A percentile compares a stretch with the other conserved stretches of the same genome.
Evolutionary conservation across 805 yeast species (phyloP).

Genomic region (Kurtzmaniella fragi): DNA sequence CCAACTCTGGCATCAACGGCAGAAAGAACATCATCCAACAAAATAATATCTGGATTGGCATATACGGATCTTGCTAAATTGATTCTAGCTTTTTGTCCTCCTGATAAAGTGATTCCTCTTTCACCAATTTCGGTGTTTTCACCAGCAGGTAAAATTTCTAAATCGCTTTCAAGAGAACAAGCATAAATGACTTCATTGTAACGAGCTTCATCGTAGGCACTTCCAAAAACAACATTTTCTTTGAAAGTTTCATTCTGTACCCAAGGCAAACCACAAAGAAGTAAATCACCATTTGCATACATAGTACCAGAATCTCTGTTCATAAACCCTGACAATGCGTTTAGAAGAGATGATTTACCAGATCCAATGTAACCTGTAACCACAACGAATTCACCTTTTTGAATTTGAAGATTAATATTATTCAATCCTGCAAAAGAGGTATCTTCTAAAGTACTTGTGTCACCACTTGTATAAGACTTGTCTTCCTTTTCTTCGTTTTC

Average conservation of each 20-base stretch:
- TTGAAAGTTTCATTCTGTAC: slow-evolving; percentile 74
- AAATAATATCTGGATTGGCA: slow-evolving; percentile 57
- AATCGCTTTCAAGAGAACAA: slow-evolving; percentile 64
- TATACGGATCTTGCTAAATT: slow-evolving; percentile 78
- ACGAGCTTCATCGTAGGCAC: slow-evolving; percentile 42
- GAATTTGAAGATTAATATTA: slow-evolving; percentile 48
- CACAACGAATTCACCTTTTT: slow-evolving; percentile 66
- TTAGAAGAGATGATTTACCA: slow-evolving; percentile 72
- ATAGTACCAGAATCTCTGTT: slow-evolving; percentile 48
- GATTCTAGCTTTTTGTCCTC: slow-evolving; percentile 84
- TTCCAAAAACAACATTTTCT: slow-evolving; percentile 71
- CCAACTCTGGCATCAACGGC: slow-evolving; percentile 89
- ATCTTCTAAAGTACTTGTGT: slow-evolving; percentile 2
- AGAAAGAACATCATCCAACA: slow-evolving; percentile 75
- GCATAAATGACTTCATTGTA: slow-evolving; percentile 55
- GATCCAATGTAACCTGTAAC: slow-evolving; percentile 79
- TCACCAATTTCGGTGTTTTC: slow-evolving; percentile 81
- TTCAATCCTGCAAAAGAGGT: slow-evolving; percentile 40
- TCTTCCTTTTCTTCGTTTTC: slow-evolving; percentile 14
- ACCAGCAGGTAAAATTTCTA: slow-evolving; percentile 65
- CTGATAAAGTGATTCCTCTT: slow-evolving; percentile 80
- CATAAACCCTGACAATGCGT: slow-evolving; percentile 73
- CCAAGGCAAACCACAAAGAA: slow-evolving; percentile 72
- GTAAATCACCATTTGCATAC: slow-evolving; percentile 46
- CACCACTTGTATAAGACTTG: slow-evolving; percentile 1